Conservation (phyloP, 2,329 filamentous ascomycete species). For the Epichloe glyceriae region DNA sequence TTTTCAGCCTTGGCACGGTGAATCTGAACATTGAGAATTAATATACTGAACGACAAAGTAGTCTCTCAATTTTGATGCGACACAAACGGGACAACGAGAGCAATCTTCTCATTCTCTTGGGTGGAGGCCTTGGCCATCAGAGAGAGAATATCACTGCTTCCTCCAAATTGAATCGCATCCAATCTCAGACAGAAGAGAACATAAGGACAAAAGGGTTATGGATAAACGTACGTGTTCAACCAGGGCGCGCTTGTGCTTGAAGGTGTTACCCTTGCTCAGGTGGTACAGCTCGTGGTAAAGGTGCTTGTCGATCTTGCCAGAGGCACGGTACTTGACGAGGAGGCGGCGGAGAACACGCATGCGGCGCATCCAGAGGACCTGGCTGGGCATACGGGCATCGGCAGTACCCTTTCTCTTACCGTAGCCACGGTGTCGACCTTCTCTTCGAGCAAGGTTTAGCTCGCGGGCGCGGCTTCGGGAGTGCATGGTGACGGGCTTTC, state of each 20-base stretch:
- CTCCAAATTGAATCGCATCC: not conserved
- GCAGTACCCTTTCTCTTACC: conserved; percentile 99
- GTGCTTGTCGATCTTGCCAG: conserved; percentile 99
- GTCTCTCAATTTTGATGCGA: not conserved
- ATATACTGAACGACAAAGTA: not conserved
- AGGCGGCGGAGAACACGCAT: conserved; percentile 98
- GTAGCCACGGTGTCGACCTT: conserved; percentile 96
- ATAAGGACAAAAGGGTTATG: conserved; percentile 1
- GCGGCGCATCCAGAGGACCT: conserved; percentile 99
- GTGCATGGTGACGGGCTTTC: conserved; percentile 99
- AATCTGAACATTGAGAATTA: conserved; percentile 47
- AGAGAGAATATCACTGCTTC: not conserved
- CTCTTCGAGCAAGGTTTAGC: conserved; percentile 85
- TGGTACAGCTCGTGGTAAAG: conserved; percentile 99
- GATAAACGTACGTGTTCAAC: conserved; percentile 90
- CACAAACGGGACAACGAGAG: not conserved
- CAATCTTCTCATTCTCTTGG: not conserved
- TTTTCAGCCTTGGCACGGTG: conserved; percentile 99
- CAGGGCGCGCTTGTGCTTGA: conserved; percentile 99
- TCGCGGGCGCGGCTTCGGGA: conserved; percentile 92
- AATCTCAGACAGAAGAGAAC: not conserved
- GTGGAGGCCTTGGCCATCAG: not conserved
- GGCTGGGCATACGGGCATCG: conserved; percentile 97
- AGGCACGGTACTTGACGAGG: conserved; percentile 98
- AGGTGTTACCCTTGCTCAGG: conserved; percentile 99